Conservation (phyloP, 306 rosid genomes). For the Cicer cuneatum region DNA sequence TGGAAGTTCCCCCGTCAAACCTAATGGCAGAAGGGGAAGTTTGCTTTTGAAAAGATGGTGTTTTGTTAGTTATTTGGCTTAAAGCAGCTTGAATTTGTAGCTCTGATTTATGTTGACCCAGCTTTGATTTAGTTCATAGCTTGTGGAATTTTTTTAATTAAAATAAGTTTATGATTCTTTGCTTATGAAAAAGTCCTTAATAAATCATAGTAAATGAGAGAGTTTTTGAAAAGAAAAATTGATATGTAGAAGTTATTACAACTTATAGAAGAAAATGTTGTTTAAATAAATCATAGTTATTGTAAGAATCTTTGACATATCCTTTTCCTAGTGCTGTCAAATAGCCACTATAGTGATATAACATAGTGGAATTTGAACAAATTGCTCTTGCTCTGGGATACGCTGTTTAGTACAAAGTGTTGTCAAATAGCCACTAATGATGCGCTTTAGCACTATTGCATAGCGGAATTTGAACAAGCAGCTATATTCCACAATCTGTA, state of each 20-base stretch:
- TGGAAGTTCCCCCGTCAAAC: neutral
- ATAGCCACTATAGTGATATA: too few species aligned
- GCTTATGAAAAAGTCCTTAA: neutral
- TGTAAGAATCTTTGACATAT: neutral
- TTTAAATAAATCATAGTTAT: neutral
- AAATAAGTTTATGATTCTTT: neutral
- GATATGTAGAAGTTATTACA: neutral
- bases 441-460: neutral
- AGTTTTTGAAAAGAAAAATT: slow-evolving; percentile 1
- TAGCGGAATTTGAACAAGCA: too few species aligned
- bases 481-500: too few species aligned
- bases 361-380: too few species aligned
- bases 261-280: neutral
- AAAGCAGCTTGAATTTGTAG: neutral
- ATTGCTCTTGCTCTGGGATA: too few species aligned
- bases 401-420: too few species aligned
- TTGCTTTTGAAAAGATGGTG: neutral
- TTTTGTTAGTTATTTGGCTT: neutral
- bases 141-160: neutral
- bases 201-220: neutral
- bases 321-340: too few species aligned
- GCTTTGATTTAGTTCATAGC: neutral
- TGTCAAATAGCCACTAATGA: too few species aligned
- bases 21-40: neutral
- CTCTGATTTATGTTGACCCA: neutral